phyloP scores from a whole-genome alignment of 495 filamentous ascomycete species.

The Opeltia flavorubescens region DNA sequence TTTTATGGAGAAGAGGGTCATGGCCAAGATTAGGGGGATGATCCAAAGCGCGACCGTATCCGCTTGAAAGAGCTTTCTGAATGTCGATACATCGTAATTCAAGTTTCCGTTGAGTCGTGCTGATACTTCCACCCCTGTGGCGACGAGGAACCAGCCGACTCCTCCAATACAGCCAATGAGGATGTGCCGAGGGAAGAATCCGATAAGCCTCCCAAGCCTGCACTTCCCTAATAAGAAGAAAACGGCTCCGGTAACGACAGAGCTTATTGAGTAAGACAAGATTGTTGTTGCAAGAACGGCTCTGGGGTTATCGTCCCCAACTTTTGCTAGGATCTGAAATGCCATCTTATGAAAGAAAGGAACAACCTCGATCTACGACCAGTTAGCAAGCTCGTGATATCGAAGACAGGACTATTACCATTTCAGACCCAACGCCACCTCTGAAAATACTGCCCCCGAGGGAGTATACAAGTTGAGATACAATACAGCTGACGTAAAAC shows the following conservation, averaged over 20 bases:
- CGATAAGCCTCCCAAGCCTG: conserved; percentile 76
- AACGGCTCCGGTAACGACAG: conserved; percentile 75
- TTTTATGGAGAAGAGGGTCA: conserved; percentile 62
- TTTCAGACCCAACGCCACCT: conserved; percentile 89
- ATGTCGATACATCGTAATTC: conserved; percentile 60
- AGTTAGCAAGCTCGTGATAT: conserved; percentile 8
- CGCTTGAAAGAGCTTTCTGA: conserved; percentile 51
- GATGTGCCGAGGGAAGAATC: conserved; percentile 92
- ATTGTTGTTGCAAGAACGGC: conserved; percentile 87
- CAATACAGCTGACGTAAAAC: conserved; percentile 95
- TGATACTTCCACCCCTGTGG: conserved; percentile 89
- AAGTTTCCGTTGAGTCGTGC: conserved; percentile 74
- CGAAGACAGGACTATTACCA: conserved; percentile 36
- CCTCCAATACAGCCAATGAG: conserved; percentile 95
- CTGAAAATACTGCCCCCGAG: conserved; percentile 72
- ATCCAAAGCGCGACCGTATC: conserved; percentile 74
- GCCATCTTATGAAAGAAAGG: conserved; percentile 98
- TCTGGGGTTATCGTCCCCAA: conserved; percentile 65
- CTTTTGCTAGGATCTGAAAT: conserved; percentile 61
- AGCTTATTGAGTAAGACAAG: conserved; percentile 77
- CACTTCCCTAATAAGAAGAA: conserved; percentile 84
- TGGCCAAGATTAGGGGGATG: conserved; percentile 61
- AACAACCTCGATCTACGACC: conserved; percentile 71
- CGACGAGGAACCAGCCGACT: conserved; percentile 89
- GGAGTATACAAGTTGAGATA: conserved; percentile 88